These are phyloP conservation scores for Rhodotorula mucilaginosa DNA, from an alignment of 1,284 basidiomycete genomes.

Conservation along the genomic window DNA sequence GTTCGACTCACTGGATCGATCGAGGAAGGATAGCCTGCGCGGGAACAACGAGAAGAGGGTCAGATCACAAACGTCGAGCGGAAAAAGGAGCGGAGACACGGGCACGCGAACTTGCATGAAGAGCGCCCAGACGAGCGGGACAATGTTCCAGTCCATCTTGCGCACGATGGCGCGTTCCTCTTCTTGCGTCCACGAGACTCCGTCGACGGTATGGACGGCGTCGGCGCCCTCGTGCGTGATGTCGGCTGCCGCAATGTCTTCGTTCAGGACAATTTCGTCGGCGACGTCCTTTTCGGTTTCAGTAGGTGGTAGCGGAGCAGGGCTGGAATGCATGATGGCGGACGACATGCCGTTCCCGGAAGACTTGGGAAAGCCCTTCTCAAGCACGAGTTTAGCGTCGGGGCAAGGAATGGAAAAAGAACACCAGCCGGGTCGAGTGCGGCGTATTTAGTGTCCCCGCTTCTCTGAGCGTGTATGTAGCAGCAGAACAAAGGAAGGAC, in stretches of 20 bases:
- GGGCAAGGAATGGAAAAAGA: too few relatives aligned
- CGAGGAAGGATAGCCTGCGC: slow-evolving; percentile 23
- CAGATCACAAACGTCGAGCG: too few relatives aligned
- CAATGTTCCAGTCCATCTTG: slow-evolving; percentile 8
- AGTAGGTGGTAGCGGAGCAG: background rate
- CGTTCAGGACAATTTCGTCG: background rate
- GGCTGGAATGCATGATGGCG: background rate
- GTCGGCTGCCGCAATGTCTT: background rate
- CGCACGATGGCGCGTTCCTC: slow-evolving; percentile 13
- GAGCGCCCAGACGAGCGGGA: slow-evolving; percentile 12
- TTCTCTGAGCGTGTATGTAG: too few relatives aligned
- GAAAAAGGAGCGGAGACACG: background rate
- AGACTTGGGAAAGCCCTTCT: too few relatives aligned
- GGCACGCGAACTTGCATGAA: slow-evolving; percentile 7
- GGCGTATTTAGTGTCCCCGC: too few relatives aligned
- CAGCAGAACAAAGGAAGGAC: too few relatives aligned
- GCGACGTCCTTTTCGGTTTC: background rate
- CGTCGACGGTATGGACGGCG: background rate
- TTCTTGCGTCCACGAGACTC: slow-evolving; percentile 2
- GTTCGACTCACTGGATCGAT: slow-evolving; percentile 20
- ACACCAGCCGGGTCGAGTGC: too few relatives aligned
- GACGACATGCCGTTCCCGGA: background rate
- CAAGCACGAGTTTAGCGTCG: too few relatives aligned
- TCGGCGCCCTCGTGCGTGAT: background rate
- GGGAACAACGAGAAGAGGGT: background rate